Evolutionary conservation across 208 protist genomes (phyloP).

Genomic region (Histomonas meleagridis): DNA sequence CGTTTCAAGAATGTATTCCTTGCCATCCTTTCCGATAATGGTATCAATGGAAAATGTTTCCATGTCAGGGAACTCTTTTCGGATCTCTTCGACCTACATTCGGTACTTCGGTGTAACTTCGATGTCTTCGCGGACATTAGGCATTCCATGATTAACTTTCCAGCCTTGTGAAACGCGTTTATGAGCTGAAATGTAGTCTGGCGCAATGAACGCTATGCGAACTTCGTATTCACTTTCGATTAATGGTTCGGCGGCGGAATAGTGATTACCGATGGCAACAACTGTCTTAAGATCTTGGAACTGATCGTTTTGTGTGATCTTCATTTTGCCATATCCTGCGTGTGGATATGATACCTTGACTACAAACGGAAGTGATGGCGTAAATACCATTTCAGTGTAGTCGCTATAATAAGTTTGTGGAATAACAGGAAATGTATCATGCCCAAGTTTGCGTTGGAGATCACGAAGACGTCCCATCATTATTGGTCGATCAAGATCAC

Average conservation of each 20-base stretch:
- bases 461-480: background rate
- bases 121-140: constrained; percentile 31
- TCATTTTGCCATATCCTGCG: constrained; percentile 44
- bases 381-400: background rate
- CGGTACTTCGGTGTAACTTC: constrained; percentile 33
- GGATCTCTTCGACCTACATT: constrained; percentile 45
- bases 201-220: constrained; percentile 42
- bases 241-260: constrained; percentile 38
- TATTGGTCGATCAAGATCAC: background rate
- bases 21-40: constrained; percentile 40
- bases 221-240: constrained; percentile 46
- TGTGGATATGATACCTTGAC: background rate
- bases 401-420: background rate
- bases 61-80: constrained; percentile 41
- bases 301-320: constrained; percentile 39
- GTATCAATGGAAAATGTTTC: constrained; percentile 47
- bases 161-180: background rate
- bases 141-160: constrained; percentile 11
- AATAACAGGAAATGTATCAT: background rate
- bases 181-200: background rate
- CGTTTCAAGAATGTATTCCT: constrained; percentile 45
- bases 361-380: background rate
- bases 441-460: background rate
- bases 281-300: constrained; percentile 41
- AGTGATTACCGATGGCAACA: constrained; percentile 43